Evolutionary conservation across 768 basidiomycete genomes (phyloP).

Genomic region (Russula compacta): DNA sequence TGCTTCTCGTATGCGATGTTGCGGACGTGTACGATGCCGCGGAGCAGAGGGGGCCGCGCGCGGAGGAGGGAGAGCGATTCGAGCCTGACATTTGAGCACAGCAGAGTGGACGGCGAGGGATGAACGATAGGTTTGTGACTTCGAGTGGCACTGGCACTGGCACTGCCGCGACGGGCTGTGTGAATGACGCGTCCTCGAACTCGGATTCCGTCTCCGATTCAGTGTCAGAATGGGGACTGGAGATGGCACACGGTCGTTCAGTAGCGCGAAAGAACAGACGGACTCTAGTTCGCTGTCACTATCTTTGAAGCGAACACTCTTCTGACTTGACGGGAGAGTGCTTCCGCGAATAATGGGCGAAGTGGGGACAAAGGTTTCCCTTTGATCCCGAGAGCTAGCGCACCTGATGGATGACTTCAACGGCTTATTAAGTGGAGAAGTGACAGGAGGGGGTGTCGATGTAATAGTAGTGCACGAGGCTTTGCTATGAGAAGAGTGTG

Average conservation of each 20-base stretch:
- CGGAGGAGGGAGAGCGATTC: too few species aligned
- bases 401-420: neutral
- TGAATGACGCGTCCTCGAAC: neutral
- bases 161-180: neutral
- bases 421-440: neutral
- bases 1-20: slow-evolving; percentile 85
- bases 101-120: too few species aligned
- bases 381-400: neutral
- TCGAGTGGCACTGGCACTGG: too few species aligned
- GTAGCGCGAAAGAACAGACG: neutral
- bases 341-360: neutral
- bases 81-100: too few species aligned
- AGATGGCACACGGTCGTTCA: slow-evolving; percentile 2
- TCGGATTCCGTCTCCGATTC: slow-evolving; percentile 5
- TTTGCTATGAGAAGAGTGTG: neutral
- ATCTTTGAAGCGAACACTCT: slow-evolving; percentile 7
- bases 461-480: neutral
- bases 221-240: neutral
- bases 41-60: too few species aligned
- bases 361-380: neutral
- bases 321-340: neutral
- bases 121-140: too few species aligned
- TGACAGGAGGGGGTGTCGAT: neutral
- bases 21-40: slow-evolving; percentile 64
- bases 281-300: neutral